Evolutionary conservation across 208 protist species (phyloP).

Genomic region (Vickermania ingenoplastis): DNA sequence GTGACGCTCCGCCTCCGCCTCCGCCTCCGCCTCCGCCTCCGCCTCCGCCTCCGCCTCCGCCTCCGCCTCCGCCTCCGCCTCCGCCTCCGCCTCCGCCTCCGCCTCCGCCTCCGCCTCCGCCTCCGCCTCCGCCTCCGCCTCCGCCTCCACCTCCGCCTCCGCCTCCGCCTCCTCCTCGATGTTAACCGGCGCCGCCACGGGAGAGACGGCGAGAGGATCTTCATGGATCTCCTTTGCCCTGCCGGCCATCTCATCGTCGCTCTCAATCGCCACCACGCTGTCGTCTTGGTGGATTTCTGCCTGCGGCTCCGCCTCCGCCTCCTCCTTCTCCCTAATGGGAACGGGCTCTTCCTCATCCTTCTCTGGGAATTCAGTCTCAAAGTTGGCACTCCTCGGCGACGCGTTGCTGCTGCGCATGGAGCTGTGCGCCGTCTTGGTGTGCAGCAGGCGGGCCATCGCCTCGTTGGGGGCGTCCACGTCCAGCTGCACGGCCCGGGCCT

Average conservation of each 20-base stretch:
- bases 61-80: constrained; percentile 1
- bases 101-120: background rate
- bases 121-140: background rate
- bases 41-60: constrained; percentile 4
- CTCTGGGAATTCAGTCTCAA: background rate
- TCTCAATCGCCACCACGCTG: background rate
- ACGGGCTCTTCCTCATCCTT: background rate
- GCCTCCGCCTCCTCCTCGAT: background rate
- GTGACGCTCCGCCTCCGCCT: background rate
- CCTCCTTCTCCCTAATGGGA: background rate
- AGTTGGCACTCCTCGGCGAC: background rate
- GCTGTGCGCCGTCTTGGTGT: background rate
- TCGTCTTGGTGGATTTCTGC: background rate
- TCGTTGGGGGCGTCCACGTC: background rate
- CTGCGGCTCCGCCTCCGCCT: background rate
- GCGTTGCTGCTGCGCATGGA: background rate
- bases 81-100: background rate
- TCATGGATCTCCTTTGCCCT: too few species aligned
- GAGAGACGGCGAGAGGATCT: too few species aligned
- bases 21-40: background rate
- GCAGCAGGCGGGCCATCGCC: background rate
- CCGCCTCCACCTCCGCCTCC: background rate
- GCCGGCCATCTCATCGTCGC: too few species aligned
- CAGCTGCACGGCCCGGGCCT: background rate
- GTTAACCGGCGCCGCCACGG: too few species aligned